phyloP scores from a whole-genome alignment of 441 rosid genomes.

The Corymbia citriodora region DNA sequence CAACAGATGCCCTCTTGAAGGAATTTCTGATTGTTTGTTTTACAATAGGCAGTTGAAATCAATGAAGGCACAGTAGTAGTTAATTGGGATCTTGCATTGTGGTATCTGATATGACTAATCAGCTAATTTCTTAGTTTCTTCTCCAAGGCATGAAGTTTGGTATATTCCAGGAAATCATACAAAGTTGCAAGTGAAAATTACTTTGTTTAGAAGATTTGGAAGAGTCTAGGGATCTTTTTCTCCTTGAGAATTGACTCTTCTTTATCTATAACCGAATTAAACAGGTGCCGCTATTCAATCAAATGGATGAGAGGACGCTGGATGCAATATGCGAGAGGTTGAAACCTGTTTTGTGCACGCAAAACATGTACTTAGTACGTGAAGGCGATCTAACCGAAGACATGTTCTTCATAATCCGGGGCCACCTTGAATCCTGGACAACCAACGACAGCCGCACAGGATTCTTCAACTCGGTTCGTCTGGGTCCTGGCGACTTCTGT shows the following conservation, averaged over 20 bases:
- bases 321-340: conserved; percentile 67
- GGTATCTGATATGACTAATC: background rate
- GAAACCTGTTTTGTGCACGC: conserved; percentile 49
- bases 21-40: background rate
- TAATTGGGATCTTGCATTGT: background rate
- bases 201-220: background rate
- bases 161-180: background rate
- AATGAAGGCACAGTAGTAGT: background rate
- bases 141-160: background rate
- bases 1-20: background rate
- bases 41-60: background rate
- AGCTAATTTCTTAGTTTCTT: background rate
- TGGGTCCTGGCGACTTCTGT: conserved; percentile 64
- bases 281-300: conserved; percentile 65
- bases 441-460: conserved; percentile 59
- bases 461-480: conserved; percentile 49
- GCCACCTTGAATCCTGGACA: conserved; percentile 62
- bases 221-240: background rate
- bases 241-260: background rate
- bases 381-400: conserved; percentile 65
- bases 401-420: conserved; percentile 64
- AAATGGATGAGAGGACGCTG: conserved; percentile 66
- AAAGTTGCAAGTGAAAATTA: background rate
- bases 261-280: background rate
- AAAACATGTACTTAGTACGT: conserved; percentile 49